phyloP scores from a whole-genome alignment of 495 filamentous ascomycete species.

The Neurospora sp. region DNA sequence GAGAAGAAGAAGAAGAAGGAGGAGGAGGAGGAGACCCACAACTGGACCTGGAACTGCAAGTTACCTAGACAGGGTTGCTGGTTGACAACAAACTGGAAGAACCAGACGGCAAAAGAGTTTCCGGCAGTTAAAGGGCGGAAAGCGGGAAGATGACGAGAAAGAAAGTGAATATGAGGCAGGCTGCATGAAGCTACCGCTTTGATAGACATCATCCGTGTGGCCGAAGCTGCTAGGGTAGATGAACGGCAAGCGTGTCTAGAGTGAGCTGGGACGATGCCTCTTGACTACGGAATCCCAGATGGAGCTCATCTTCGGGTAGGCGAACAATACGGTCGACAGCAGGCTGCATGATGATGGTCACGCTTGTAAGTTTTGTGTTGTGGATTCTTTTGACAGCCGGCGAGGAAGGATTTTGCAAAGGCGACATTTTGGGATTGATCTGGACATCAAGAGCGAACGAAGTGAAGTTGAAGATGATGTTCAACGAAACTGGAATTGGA shows the following conservation, averaged over 20 bases:
- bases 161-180: not conserved
- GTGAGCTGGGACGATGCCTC: not conserved
- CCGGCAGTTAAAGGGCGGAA: not conserved
- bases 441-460: not conserved
- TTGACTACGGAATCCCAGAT: not conserved
- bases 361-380: too few species aligned
- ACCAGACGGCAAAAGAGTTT: not conserved
- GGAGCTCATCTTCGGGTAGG: too few species aligned
- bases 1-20: too few species aligned
- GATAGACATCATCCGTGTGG: not conserved
- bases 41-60: too few species aligned
- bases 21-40: too few species aligned
- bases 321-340: too few species aligned
- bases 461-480: not conserved
- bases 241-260: not conserved
- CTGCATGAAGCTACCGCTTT: not conserved
- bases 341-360: too few species aligned
- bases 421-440: too few species aligned
- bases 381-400: too few species aligned
- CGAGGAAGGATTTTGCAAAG: too few species aligned
- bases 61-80: too few species aligned
- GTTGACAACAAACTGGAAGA: not conserved
- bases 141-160: not conserved
- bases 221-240: not conserved
- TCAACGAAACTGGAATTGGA: not conserved